A percentile compares a stretch with the other conserved stretches of the same genome.
Evolutionary conservation across 208 protist genomes (phyloP).

Genomic region (Crithidia fasciculata): DNA sequence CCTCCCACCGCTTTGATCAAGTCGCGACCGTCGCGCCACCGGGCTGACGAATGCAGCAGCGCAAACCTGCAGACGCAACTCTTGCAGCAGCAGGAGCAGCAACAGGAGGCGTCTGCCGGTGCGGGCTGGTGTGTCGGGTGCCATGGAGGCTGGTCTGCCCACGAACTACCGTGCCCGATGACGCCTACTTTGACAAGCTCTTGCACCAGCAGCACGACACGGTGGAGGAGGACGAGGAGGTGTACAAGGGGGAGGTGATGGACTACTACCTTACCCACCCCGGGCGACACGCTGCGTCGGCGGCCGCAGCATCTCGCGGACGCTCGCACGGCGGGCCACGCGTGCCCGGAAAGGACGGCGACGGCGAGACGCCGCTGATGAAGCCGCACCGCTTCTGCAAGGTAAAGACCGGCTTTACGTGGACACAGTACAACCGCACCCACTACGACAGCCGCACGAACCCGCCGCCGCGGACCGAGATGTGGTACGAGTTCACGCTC

Average conservation of each 20-base stretch:
- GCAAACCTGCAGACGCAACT: constrained; percentile 58
- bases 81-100: constrained; percentile 35
- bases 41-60: constrained; percentile 61
- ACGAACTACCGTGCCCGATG: constrained; percentile 78
- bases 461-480: constrained; percentile 98
- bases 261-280: constrained; percentile 78
- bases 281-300: neutral
- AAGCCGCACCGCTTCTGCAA: constrained; percentile 99
- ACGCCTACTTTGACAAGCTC: constrained; percentile 69
- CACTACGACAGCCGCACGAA: constrained; percentile 98
- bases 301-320: constrained; percentile 1
- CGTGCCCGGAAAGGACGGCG: constrained; percentile 14
- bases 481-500: constrained; percentile 99
- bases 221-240: constrained; percentile 83
- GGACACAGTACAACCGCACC: constrained; percentile 98
- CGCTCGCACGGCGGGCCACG: constrained; percentile 16
- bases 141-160: constrained; percentile 46
- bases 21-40: constrained; percentile 36
- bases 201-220: constrained; percentile 70
- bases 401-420: constrained; percentile 98
- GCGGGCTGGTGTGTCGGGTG: constrained; percentile 13
- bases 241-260: constrained; percentile 85
- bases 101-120: constrained; percentile 22
- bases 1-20: constrained; percentile 58
- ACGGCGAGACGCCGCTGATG: constrained; percentile 42